phyloP scores from a whole-genome alignment of 2,329 filamentous ascomycete species.

The Hypoxylon sp. region DNA sequence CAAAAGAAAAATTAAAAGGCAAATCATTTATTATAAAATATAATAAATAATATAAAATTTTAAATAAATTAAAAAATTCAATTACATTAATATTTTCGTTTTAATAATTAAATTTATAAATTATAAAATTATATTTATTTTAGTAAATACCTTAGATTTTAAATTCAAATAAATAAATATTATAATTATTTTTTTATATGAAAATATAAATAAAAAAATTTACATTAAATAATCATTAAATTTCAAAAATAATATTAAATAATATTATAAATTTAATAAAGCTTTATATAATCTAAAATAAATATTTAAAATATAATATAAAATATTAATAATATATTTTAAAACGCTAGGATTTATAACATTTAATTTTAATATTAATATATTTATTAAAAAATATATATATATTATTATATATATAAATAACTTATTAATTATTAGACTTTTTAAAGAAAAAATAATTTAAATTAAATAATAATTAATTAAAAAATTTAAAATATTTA shows the following conservation, averaged over 20 bases:
- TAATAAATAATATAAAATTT: constrained; percentile 11
- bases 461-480: constrained; percentile 20
- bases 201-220: constrained; percentile 24
- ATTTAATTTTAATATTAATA: constrained; percentile 17
- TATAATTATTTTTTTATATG: constrained; percentile 16
- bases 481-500: constrained; percentile 27
- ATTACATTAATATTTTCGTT: constrained; percentile 20
- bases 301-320: constrained; percentile 19
- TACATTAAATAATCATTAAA: constrained; percentile 18
- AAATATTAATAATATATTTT: constrained; percentile 17
- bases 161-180: constrained; percentile 31
- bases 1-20: constrained; percentile 21
- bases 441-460: constrained; percentile 20
- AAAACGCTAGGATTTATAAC: constrained; percentile 5
- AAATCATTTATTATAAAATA: constrained; percentile 13
- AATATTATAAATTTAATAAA: constrained; percentile 27
- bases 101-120: constrained; percentile 30
- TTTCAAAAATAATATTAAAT: constrained; percentile 17
- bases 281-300: constrained; percentile 26
- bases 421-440: constrained; percentile 19
- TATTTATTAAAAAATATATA: constrained; percentile 24
- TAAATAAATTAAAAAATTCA: no score
- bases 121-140: constrained; percentile 25
- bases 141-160: constrained; percentile 15
- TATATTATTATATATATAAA: constrained; percentile 27